Conservation (phyloP, 495 filamentous ascomycete genomes). For the Annulohypoxylon nitens region DNA sequence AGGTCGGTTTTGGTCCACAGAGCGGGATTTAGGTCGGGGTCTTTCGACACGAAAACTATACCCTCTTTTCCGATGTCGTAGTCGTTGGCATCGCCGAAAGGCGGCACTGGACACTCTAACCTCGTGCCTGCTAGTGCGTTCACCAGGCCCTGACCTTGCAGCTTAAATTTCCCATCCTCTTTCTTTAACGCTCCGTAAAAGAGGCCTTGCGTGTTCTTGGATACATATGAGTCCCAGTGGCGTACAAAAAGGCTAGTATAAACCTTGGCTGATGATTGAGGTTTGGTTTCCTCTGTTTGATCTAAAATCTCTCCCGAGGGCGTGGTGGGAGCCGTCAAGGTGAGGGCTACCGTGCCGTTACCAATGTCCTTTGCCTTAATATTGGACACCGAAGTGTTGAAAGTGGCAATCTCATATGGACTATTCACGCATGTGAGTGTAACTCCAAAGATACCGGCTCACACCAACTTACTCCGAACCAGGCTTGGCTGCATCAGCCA, state of each 20-base stretch:
- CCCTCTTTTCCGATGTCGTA: conserved; percentile 68
- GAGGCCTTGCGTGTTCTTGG: conserved; percentile 76
- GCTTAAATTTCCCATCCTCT: conserved; percentile 54
- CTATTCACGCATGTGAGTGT: conserved; percentile 50
- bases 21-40: conserved; percentile 81
- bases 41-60: conserved; percentile 87
- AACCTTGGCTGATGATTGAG: conserved; percentile 70
- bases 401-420: conserved; percentile 70
- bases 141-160: conserved; percentile 58
- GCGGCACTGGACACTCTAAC: conserved; percentile 72
- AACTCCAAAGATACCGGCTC: conserved; percentile 37
- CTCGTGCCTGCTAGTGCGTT: conserved; percentile 71
- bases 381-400: conserved; percentile 78
- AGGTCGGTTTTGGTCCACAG: conserved; percentile 84
- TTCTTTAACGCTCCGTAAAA: conserved; percentile 77
- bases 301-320: conserved; percentile 74
- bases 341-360: conserved; percentile 75
- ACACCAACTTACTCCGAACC: conserved; percentile 54
- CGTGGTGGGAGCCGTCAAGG: conserved; percentile 72
- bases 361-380: conserved; percentile 75
- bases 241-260: conserved; percentile 80
- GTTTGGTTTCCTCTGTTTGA: conserved; percentile 66
- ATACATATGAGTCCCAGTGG: conserved; percentile 81
- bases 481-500: conserved; percentile 68
- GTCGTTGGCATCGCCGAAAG: conserved; percentile 68